phyloP scores from a whole-genome alignment of 2,329 filamentous ascomycete species.

The Fusarium solani-melongenae region DNA sequence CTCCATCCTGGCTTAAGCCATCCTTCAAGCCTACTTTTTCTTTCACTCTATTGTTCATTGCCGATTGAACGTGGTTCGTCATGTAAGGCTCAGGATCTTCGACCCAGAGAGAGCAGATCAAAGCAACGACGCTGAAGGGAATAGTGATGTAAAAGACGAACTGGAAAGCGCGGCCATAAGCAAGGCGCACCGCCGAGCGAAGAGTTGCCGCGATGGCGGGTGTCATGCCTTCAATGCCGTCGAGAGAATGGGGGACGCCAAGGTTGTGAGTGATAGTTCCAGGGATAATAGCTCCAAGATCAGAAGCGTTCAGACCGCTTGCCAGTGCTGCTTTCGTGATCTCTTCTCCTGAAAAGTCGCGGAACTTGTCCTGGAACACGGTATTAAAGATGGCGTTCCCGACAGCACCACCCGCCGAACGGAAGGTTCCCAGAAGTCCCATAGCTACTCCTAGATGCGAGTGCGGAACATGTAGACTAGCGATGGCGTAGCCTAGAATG shows the following conservation, averaged over 20 bases:
- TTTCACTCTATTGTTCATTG: neutral
- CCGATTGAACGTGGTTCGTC: constrained; percentile 21
- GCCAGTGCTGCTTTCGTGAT: neutral
- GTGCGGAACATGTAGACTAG: constrained; percentile 25
- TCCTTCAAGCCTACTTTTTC: neutral
- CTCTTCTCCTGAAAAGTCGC: constrained; percentile 3
- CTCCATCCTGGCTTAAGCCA: neutral
- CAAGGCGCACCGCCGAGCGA: constrained; percentile 1
- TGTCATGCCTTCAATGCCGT: neutral
- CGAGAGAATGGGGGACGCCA: neutral
- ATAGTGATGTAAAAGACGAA: constrained; percentile 20
- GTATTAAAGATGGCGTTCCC: constrained; percentile 25
- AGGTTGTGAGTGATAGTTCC: constrained; percentile 9
- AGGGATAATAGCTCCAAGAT: constrained; percentile 1
- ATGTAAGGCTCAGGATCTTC: constrained; percentile 18
- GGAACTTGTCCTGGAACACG: constrained; percentile 18
- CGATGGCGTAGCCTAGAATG: constrained; percentile 16
- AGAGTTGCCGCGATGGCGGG: neutral
- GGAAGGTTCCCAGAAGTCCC: constrained; percentile 20
- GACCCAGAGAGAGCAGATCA: constrained; percentile 6
- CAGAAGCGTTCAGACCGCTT: neutral
- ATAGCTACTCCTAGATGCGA: constrained; percentile 23
- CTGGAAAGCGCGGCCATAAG: constrained; percentile 17
- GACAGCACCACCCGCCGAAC: constrained; percentile 13
- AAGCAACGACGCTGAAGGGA: constrained; percentile 4